Evolutionary conservation across 768 basidiomycete species (phyloP), one percentile per base, ranked within the genome.

Genomic region (Lactarius evosmus): DNA sequence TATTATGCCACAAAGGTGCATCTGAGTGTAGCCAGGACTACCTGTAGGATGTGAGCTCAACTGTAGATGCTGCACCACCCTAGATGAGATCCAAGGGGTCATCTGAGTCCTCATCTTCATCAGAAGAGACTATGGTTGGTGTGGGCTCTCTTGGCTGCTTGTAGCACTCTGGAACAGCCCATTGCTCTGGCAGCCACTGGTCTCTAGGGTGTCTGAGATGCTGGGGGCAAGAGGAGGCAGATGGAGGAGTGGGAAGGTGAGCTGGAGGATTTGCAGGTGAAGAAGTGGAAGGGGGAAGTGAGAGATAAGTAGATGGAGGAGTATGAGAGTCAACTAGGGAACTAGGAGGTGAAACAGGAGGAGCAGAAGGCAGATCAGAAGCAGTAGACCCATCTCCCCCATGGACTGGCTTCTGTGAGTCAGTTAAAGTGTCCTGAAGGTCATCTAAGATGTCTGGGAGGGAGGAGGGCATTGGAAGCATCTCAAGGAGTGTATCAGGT

Each of bases 391-490:
- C 44, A 46, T 46, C 44, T 41, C 44, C 44, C 22, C 44, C 44
- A 46, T 46, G 44, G 25, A 25, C 22, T 46, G 44, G 44, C 44
- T 12, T 25, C 22, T 46, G 44, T 46, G n/a, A n/a, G 1, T 12
- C 11, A 6, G 5, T 2, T 46, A 12, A 22, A 46, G 44, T 12
- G 0, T 46, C 22, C 22, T 12, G 22, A 6, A 25, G 4, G 4
- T 46, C 44, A 0, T 46, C 44, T 22, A 11, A 25, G 11, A 46
- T 12, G n/a, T 46, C 44, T 46, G 22, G 44, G 3, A 25, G 22
- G 9, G n/a, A 11, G 3, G 7, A 14, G 4, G n/a, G 6, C 0
- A 9, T 4, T 11, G n/a, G 11, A 6, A 22, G 44, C 0, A 12
- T 52, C 22, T 49, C 59, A 51, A 27, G 34, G 9, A 51, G 44